Evolutionary conservation across 169 alveolate genomes (phyloP), one percentile per base, ranked within the genome.

Genomic region (Eimeria necatrix): DNA sequence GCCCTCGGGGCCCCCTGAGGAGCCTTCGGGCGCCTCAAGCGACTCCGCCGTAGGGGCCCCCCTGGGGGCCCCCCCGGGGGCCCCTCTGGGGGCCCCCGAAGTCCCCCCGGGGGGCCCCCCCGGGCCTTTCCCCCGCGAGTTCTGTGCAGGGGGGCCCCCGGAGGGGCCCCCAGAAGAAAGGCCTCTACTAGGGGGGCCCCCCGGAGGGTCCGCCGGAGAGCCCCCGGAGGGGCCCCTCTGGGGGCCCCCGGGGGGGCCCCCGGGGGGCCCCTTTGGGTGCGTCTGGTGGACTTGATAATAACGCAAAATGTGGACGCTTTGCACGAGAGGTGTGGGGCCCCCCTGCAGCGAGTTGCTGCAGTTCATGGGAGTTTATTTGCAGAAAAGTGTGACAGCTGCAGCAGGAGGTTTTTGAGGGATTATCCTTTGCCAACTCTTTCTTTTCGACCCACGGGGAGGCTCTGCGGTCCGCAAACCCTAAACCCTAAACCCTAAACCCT

Each of bases 221-320:
- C n/a, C n/a, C n/a, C n/a, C n/a, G n/a, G n/a, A n/a, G n/a, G n/a
- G n/a, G n/a, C n/a, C n/a, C n/a, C n/a, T n/a, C n/a, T n/a, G n/a
- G n/a, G n/a, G n/a, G n/a, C n/a, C n/a, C n/a, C n/a, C n/a, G n/a
- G n/a, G n/a, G 97, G 96, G 52, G 95, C 97, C 48, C 93, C 96
- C 84, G 94, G 94, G 52, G 94, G 88, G 60, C 97, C 96, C 32
- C n/a, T n/a, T n/a, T n/a, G n/a, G n/a, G 64, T 56, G 64, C 64
- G 64, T 14, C 83, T 94, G 68, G 94, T 97, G 52, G 89, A 94
- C 60, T 94, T 89, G 83, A 91, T 97, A 70, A 97, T 97, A 32
- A 97, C 98, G 26, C 98, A 97, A 95, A 97, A 97, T 91, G 96
- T 97, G 41, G 98, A 97, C 89, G 97, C 98, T 1, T 87, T 97